phyloP scores from a whole-genome alignment of 139 green algal species.

The Nannochloris sp. region DNA sequence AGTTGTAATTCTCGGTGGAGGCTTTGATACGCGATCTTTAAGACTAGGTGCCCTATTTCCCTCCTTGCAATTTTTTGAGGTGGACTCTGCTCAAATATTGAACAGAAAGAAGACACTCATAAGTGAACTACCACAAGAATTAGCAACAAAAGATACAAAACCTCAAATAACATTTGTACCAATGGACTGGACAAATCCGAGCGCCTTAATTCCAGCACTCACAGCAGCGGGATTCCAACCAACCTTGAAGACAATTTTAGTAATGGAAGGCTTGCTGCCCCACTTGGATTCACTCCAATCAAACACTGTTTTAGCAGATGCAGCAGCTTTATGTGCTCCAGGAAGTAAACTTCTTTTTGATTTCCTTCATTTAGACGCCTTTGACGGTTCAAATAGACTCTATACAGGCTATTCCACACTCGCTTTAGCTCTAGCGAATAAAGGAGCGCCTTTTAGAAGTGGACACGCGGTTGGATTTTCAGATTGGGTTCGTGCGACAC shows the following conservation, averaged over 20 bases:
- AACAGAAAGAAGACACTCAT: conserved; percentile 13
- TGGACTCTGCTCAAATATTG: conserved; percentile 2
- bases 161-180: neutral
- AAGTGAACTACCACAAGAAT: conserved; percentile 1
- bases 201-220: neutral
- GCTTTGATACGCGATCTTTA: neutral
- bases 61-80: conserved; percentile 11
- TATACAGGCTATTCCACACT: conserved; percentile 3
- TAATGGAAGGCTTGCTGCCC: neutral
- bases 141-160: conserved; percentile 1
- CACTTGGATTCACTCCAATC: neutral
- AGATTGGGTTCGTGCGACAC: neutral
- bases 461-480: neutral
- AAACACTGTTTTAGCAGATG: neutral
- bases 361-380: conserved; percentile 1
- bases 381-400: neutral
- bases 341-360: conserved; percentile 14
- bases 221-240: conserved; percentile 1
- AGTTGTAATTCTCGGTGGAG: conserved; percentile 16
- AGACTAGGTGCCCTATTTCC: neutral
- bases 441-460: conserved; percentile 2
- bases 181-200: neutral
- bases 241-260: neutral
- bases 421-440: conserved; percentile 5
- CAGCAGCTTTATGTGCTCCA: conserved; percentile 3